These are phyloP conservation scores for Plasmodium vinckei DNA, from an alignment of 169 alveolate genomes.

Conservation along the genomic window DNA sequence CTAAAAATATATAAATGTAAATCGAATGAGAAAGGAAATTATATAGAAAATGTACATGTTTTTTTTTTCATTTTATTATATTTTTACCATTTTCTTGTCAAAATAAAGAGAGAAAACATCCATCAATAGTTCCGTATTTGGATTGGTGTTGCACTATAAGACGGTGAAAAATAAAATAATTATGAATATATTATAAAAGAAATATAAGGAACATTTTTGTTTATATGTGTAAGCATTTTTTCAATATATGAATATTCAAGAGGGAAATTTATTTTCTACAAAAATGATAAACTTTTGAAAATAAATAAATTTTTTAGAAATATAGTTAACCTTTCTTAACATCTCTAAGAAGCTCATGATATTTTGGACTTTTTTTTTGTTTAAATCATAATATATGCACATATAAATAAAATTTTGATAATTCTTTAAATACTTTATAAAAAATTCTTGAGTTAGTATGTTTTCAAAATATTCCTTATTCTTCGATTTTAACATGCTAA, in stretches of 20 bases:
- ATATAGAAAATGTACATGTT: background rate
- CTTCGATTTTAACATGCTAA: constrained; percentile 28
- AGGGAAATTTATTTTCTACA: too few species aligned
- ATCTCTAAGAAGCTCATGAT: constrained; percentile 42
- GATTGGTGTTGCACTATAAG: constrained; percentile 34
- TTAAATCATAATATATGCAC: constrained; percentile 73
- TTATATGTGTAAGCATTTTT: too few species aligned
- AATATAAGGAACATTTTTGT: background rate
- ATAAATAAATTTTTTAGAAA: background rate
- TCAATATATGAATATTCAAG: too few species aligned
- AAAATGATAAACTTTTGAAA: background rate
- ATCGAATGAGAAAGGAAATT: background rate
- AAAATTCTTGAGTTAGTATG: constrained; percentile 7
- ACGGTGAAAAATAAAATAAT: background rate
- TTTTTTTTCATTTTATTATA: constrained; percentile 5
- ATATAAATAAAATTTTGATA: constrained; percentile 60
- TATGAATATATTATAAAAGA: constrained; percentile 11
- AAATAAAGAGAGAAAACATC: constrained; percentile 54
- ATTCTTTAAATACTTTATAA: constrained; percentile 37
- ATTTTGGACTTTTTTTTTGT: constrained; percentile 61
- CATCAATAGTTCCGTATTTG: constrained; percentile 51
- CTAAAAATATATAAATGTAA: constrained; percentile 36
- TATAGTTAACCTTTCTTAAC: constrained; percentile 51
- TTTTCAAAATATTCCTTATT: constrained; percentile 51
- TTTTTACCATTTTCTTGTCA: constrained; percentile 57